Percentiles rank a stretch among this genome's conserved stretches.
phyloP scores from a whole-genome alignment of 1,139 yeast genomes.

The Pneumocystis sp. region DNA sequence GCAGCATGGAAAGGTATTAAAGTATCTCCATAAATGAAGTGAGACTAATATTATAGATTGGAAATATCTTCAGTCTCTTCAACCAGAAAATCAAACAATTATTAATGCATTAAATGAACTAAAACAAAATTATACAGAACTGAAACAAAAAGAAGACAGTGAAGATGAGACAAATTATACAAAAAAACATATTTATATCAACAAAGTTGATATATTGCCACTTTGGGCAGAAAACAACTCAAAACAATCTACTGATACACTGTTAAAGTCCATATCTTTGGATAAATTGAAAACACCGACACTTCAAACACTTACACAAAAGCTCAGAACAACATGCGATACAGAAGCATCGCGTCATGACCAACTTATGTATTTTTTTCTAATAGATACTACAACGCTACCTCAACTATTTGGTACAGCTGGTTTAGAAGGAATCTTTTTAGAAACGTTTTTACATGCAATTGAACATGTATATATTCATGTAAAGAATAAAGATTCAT shows the following conservation, averaged over 20 bases:
- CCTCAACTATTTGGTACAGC: not conserved
- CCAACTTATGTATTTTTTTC: not conserved
- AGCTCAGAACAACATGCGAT: not conserved
- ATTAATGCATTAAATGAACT: not conserved
- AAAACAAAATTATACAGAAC: not conserved
- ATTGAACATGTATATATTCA: not conserved
- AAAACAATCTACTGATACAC: not conserved
- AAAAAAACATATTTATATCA: not conserved
- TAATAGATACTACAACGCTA: not conserved
- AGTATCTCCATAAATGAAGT: not conserved
- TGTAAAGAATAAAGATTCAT: not conserved
- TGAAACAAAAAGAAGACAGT: not conserved
- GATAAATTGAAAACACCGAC: not conserved
- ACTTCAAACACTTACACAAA: not conserved
- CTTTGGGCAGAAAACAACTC: not conserved
- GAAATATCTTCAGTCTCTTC: not conserved
- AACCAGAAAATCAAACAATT: not conserved
- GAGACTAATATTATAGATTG: not conserved
- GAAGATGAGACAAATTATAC: not conserved
- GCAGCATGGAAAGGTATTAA: not conserved
- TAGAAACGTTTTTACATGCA: not conserved
- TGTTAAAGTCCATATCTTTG: not conserved
- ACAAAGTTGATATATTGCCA: not conserved
- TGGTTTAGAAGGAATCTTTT: not conserved
- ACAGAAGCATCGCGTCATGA: not conserved